A percentile compares a stretch with the other conserved stretches of the same genome.
phyloP scores from a whole-genome alignment of 139 green algal species.

The Dunaliella primolecta region DNA sequence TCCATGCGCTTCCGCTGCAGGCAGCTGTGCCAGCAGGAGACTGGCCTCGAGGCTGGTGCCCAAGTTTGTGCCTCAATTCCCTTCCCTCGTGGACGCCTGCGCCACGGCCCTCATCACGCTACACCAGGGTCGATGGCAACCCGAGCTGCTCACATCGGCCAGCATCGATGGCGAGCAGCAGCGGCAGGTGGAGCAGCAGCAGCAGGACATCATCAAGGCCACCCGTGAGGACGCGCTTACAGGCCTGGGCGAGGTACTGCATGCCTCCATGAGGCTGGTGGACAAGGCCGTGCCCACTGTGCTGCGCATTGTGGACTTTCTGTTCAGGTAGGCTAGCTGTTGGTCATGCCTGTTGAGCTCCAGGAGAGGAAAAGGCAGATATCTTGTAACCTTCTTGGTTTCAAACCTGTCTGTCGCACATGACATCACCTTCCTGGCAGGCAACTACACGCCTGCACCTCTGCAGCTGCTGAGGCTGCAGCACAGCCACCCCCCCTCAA shows the following conservation, averaged over 20 bases:
- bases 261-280: conserved; percentile 32
- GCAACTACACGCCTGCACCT: background rate
- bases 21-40: conserved; percentile 24
- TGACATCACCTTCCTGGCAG: too few relatives aligned
- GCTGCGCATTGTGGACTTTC: conserved; percentile 20
- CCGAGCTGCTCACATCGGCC: background rate
- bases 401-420: too few relatives aligned
- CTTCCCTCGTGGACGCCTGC: conserved; percentile 31
- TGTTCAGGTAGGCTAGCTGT: conserved; percentile 25
- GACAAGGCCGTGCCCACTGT: conserved; percentile 17
- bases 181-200: background rate
- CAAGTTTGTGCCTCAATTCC: conserved; percentile 41
- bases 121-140: background rate
- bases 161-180: background rate
- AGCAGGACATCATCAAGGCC: background rate
- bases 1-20: too few relatives aligned
- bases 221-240: conserved; percentile 39
- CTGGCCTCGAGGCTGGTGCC: conserved; percentile 52
- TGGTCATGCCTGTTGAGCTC: background rate
- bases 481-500: background rate
- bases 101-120: conserved; percentile 30
- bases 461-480: background rate
- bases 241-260: conserved; percentile 35
- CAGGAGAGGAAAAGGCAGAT: too few relatives aligned
- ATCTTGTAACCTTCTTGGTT: too few relatives aligned